A percentile compares a stretch with the other conserved stretches of the same genome.
Evolutionary conservation across 768 basidiomycete species (phyloP).

Genomic region (Auricularia sp.): DNA sequence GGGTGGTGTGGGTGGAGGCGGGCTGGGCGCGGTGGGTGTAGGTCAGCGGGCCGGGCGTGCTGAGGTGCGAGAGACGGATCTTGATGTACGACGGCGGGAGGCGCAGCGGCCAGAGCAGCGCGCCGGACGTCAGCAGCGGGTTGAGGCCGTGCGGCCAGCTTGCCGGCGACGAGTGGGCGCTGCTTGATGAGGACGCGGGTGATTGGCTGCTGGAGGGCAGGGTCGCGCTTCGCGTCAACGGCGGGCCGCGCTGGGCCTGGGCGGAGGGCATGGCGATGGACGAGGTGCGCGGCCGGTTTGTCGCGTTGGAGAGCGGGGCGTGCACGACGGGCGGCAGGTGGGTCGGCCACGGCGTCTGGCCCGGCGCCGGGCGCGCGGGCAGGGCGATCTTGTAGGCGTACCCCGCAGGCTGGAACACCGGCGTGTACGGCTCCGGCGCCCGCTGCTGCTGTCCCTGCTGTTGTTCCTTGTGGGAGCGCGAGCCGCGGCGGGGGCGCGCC

Average conservation of each 20-base stretch:
- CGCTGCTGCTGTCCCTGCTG: too few relatives aligned
- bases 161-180: not conserved
- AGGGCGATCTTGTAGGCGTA: conserved; percentile 1
- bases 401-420: not conserved
- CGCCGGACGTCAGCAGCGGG: not conserved
- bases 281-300: not conserved
- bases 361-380: not conserved
- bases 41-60: not conserved
- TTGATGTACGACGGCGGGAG: not conserved
- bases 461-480: too few relatives aligned
- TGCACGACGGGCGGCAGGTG: not conserved
- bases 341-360: not conserved
- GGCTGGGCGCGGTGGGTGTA: not conserved
- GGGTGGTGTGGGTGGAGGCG: too few relatives aligned
- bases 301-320: not conserved
- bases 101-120: not conserved
- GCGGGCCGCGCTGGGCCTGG: not conserved
- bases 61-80: not conserved
- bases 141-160: not conserved
- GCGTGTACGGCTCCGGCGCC: not conserved
- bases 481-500: too few relatives aligned
- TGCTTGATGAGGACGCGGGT: not conserved
- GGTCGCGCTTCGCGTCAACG: not conserved
- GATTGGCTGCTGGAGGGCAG: not conserved
- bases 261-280: not conserved